These are phyloP conservation scores for Saccharomycopsis selenospora DNA, from an alignment of 805 yeast species.

Conservation along the genomic window DNA sequence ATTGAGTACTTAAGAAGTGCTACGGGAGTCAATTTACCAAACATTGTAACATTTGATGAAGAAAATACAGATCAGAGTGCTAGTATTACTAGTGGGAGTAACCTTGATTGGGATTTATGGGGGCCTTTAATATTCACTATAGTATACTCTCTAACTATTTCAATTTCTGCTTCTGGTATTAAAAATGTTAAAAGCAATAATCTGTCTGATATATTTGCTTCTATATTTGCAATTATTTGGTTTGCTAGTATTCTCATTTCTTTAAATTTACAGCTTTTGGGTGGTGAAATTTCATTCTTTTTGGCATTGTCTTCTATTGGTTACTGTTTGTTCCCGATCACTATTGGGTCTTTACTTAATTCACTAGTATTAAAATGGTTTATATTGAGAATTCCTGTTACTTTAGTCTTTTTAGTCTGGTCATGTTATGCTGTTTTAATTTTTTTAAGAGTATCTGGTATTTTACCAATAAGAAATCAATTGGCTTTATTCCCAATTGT, in stretches of 20 bases:
- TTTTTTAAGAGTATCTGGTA: constrained; percentile 56
- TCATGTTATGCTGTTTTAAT: constrained; percentile 55
- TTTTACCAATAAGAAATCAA: constrained; percentile 51
- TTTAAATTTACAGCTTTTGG: constrained; percentile 55
- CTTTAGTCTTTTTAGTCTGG: constrained; percentile 47
- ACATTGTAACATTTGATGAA: neutral
- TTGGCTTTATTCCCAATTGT: constrained; percentile 63
- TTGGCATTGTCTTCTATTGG: constrained; percentile 66
- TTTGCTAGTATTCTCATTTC: constrained; percentile 53
- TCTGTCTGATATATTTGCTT: constrained; percentile 53
- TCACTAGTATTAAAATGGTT: constrained; percentile 43
- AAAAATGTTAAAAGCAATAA: constrained; percentile 28
- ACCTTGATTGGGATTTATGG: constrained; percentile 58
- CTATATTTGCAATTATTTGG: constrained; percentile 60
- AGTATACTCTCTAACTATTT: constrained; percentile 45
- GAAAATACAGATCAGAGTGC: neutral
- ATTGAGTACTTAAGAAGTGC: constrained; percentile 19
- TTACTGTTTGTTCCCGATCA: constrained; percentile 59
- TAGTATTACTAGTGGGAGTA: constrained; percentile 19
- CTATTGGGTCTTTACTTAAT: constrained; percentile 42
- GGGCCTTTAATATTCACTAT: constrained; percentile 64
- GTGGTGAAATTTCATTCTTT: constrained; percentile 55
- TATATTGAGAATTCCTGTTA: constrained; percentile 42
- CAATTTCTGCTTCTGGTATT: constrained; percentile 31
- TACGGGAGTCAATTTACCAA: neutral